phyloP scores from a whole-genome alignment of 1,284 basidiomycete species.

The Vanrija sp. region DNA sequence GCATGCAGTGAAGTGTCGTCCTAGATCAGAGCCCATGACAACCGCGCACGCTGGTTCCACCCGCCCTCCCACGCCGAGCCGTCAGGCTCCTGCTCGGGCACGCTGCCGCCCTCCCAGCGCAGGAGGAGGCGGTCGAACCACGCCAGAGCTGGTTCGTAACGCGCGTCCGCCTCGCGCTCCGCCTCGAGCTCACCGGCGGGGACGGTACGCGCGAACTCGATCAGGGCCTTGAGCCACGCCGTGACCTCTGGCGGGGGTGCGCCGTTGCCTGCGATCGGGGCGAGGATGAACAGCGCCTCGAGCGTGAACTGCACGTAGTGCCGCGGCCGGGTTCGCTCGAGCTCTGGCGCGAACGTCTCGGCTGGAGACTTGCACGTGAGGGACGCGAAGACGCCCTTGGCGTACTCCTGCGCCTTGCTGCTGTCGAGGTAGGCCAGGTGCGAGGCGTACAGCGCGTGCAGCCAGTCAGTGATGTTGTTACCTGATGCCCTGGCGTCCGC shows the following conservation, averaged over 20 bases:
- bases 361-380: conserved; percentile 14
- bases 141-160: conserved; percentile 18
- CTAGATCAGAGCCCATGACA: conserved; percentile 26
- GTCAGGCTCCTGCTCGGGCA: conserved; percentile 18
- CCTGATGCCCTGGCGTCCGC: conserved; percentile 13
- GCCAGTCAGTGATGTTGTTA: conserved; percentile 35
- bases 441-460: conserved; percentile 28
- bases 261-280: conserved; percentile 6
- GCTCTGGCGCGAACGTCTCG: conserved; percentile 19
- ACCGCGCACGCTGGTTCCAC: conserved; percentile 26
- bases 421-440: conserved; percentile 22
- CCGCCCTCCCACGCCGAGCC: conserved; percentile 30
- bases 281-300: conserved; percentile 31
- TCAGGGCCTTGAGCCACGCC: conserved; percentile 13
- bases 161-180: conserved; percentile 22
- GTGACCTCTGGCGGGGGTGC: neutral
- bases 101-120: conserved; percentile 15
- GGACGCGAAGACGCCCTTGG: conserved; percentile 2
- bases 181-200: conserved; percentile 22
- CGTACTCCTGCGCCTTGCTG: conserved; percentile 7
- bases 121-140: conserved; percentile 30
- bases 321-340: conserved; percentile 24
- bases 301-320: conserved; percentile 35
- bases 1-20: neutral
- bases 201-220: conserved; percentile 20